Conservation (phyloP, 2,329 filamentous ascomycete species). For the Nigrospora osmanthi region DNA sequence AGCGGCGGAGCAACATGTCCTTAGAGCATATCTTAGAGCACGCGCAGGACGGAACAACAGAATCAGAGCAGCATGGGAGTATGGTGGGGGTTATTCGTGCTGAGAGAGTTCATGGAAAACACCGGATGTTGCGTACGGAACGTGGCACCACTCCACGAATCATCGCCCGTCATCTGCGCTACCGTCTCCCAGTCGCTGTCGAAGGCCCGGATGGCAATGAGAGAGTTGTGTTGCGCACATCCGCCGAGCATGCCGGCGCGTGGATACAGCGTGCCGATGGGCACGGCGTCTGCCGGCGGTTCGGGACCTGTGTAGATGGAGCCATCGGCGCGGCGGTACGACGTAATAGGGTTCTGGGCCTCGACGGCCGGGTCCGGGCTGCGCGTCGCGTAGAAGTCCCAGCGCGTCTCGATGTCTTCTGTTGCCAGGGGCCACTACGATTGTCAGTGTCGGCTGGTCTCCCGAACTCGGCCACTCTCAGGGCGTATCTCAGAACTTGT, state of each 20-base stretch:
- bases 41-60: too few relatives aligned
- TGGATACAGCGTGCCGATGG: constrained; percentile 37
- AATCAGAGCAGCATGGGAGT: too few relatives aligned
- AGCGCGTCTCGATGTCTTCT: constrained; percentile 30
- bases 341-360: constrained; percentile 40
- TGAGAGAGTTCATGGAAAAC: too few relatives aligned
- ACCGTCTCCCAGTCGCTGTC: constrained; percentile 45
- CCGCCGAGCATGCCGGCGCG: constrained; percentile 37
- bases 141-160: constrained; percentile 2
- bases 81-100: too few relatives aligned
- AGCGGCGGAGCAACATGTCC: too few relatives aligned
- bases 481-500: too few relatives aligned
- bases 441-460: too few relatives aligned
- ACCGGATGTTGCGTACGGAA: too few relatives aligned
- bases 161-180: constrained; percentile 2
- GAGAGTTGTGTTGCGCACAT: constrained; percentile 49
- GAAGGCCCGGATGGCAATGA: constrained; percentile 51
- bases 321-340: constrained; percentile 31
- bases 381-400: constrained; percentile 51
- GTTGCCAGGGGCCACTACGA: constrained; percentile 15
- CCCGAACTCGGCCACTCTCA: too few relatives aligned
- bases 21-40: too few relatives aligned
- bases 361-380: constrained; percentile 40
- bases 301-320: constrained; percentile 24
- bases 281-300: constrained; percentile 28